Evolutionary conservation across 2,329 filamentous ascomycete genomes (phyloP), one percentile per base, ranked within the genome.

Genomic region (Nannizzia gypsea): DNA sequence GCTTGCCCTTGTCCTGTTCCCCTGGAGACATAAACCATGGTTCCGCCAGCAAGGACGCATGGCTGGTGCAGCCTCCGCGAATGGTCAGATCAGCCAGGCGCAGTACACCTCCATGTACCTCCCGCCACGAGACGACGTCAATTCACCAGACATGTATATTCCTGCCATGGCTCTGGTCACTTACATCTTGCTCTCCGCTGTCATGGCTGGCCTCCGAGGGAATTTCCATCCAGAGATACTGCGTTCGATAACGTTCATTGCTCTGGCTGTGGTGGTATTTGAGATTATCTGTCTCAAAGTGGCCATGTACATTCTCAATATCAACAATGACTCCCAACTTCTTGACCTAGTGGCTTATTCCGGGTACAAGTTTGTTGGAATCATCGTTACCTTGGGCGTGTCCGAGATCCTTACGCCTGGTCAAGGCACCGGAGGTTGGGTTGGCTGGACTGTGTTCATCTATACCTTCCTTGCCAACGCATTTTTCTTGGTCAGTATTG

Each of bases 101-200:
- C 72, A 77, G 65, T 77, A 78, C 64, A 76, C 73, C 31, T 78
- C 76, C 60, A 77, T 75, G 70, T 99, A 93, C 74, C 81, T 96
- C 6, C 90, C 93, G 3, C 93, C 93, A 1, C 83, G 93, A 64
- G 92, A 99, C 73, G 93, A 99, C 71, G 80, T 97, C 74, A 99
- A 99, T 76, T 95, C 90, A 65, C 93, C 95, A 15, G 93, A 99
- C 76, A 97, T 99, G 91, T 99, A 99, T 77, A 99, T 99, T 68
- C 91, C 91, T 61, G 87, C 95, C 69, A 99, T 99, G 93, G 92
- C 93, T 1, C 80, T 99, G 58, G 90, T 97, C 54, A 99, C 93
- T 24, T 99, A 99, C 74, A 95, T 99, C 65, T 86, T 99, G 36
- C 82, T 99, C 9, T 95, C 89, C 3, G 93, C 92, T 0, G 81